A percentile compares a stretch with the other conserved stretches of the same genome.
Evolutionary conservation across 805 yeast species (phyloP).

Genomic region (Vanderwaltozyma yarrowii): DNA sequence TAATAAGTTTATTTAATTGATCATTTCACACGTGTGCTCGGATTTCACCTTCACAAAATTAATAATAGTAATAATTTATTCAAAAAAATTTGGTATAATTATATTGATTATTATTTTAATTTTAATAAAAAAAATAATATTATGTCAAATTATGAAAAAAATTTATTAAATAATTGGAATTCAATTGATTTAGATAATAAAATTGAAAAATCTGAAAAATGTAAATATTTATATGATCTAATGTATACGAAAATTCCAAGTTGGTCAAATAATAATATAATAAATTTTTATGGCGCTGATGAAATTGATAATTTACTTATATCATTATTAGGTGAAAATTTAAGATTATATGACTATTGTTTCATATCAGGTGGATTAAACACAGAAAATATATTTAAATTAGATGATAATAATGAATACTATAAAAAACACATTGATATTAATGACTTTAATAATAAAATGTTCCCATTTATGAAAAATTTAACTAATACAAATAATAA

Average conservation of each 20-base stretch:
- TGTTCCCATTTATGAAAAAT: conserved; percentile 21
- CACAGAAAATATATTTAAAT: conserved; percentile 5
- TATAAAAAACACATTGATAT: not conserved
- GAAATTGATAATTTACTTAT: conserved; percentile 13
- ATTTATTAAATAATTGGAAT: not conserved
- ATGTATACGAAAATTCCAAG: conserved; percentile 10
- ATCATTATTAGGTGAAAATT: conserved; percentile 17
- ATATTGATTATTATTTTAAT: not conserved
- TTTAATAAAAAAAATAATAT: not conserved
- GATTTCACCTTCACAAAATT: no score
- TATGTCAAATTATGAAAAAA: not conserved
- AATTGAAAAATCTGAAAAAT: conserved; percentile 5
- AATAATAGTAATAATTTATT: no score
- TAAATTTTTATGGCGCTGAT: conserved; percentile 10
- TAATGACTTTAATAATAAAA: conserved; percentile 13
- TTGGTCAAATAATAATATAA: conserved; percentile 16
- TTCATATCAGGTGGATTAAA: conserved; percentile 13
- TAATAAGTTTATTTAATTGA: no score
- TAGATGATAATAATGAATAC: not conserved
- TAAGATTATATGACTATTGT: conserved; percentile 23
- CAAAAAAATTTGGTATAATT: no score
- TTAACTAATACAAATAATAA: not conserved
- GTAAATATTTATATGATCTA: conserved; percentile 14
- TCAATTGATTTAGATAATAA: not conserved
- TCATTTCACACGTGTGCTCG: no score